A percentile compares a stretch with the other conserved stretches of the same genome.
phyloP scores from a whole-genome alignment of 768 basidiomycete species.

The Dioszegia hungarica region DNA sequence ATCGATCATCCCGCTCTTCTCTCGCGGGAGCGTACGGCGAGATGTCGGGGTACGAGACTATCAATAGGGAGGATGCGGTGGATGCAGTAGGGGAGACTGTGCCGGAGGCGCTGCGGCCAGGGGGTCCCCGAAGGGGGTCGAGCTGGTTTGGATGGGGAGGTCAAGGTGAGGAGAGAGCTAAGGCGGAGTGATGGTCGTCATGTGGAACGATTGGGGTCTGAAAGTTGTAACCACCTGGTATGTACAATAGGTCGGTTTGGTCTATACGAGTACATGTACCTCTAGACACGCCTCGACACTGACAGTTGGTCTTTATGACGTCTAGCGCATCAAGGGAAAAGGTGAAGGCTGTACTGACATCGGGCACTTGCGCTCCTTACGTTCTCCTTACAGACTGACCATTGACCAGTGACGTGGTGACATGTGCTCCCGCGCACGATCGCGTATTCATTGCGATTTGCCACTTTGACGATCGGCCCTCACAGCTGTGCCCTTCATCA shows the following conservation, averaged over 20 bases:
- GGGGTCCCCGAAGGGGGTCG: constrained; percentile 22
- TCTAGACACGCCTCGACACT: too few relatives aligned
- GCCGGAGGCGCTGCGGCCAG: constrained; percentile 13
- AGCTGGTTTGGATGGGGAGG: constrained; percentile 41
- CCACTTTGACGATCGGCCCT: too few relatives aligned
- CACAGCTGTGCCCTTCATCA: too few relatives aligned
- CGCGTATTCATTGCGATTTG: too few relatives aligned
- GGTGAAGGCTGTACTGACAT: too few relatives aligned
- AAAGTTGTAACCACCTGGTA: not conserved
- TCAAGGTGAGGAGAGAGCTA: not conserved
- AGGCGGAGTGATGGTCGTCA: constrained; percentile 6
- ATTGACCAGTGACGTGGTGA: too few relatives aligned
- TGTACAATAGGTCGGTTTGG: not conserved
- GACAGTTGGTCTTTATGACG: too few relatives aligned
- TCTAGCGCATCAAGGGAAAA: too few relatives aligned
- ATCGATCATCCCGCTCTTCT: not conserved
- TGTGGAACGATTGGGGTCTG: not conserved
- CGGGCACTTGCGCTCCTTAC: too few relatives aligned
- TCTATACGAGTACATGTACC: too few relatives aligned
- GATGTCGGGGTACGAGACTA: constrained; percentile 36
- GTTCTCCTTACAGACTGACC: too few relatives aligned
- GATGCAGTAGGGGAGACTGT: constrained; percentile 4
- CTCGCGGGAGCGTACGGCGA: constrained; percentile 8
- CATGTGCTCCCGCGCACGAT: too few relatives aligned
- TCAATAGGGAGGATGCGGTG: constrained; percentile 32